Conservation (phyloP, 305 asterid species). For the Fraxinus latifolia region DNA sequence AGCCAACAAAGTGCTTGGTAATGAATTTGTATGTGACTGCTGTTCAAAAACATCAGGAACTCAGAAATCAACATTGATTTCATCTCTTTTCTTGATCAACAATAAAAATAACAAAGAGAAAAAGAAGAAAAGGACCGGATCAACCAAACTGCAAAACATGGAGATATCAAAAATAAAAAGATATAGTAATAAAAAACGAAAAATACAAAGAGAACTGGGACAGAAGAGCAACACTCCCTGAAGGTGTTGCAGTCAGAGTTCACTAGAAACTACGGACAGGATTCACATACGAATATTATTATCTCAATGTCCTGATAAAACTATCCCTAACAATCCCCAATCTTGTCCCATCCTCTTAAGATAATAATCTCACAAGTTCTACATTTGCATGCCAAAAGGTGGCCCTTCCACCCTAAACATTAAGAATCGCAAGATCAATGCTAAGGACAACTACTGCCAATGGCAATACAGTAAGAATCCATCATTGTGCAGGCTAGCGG, state of each 20-base stretch:
- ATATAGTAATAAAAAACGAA: neutral
- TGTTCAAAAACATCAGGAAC: constrained; percentile 19
- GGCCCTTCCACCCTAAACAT: neutral
- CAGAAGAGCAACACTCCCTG: neutral
- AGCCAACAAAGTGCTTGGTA: constrained; percentile 41
- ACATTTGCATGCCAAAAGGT: neutral
- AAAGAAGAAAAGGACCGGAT: neutral
- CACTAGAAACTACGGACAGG: neutral
- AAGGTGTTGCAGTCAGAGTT: neutral
- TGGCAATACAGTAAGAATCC: neutral
- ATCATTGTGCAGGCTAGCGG: neutral
- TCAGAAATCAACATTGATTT: constrained; percentile 4
- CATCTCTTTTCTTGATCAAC: neutral
- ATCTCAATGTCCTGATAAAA: neutral
- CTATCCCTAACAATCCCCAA: neutral
- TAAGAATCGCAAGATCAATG: neutral
- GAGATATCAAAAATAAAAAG: neutral
- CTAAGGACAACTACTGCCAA: neutral
- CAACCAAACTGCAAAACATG: neutral
- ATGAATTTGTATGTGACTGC: constrained; percentile 46
- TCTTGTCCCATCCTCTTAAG: neutral
- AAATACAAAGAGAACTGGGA: neutral
- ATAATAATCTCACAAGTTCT: neutral
- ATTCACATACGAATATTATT: neutral
- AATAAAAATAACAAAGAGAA: neutral